Percentiles rank a stretch among this genome's conserved stretches.
phyloP scores from a whole-genome alignment of 2,329 filamentous ascomycete species.

The Intubia oerlemansii region DNA sequence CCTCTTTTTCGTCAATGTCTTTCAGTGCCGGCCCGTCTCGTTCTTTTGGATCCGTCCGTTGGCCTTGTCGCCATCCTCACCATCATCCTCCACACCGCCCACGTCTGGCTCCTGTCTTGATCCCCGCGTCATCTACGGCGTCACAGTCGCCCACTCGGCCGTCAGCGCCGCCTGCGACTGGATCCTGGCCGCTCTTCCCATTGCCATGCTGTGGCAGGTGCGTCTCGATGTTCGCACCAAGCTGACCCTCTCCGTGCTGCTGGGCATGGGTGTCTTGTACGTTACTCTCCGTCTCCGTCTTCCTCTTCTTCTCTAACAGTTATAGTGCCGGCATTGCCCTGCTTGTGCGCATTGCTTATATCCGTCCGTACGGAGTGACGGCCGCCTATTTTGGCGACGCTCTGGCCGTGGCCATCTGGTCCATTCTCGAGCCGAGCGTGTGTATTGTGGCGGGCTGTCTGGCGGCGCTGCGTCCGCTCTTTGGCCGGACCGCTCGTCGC shows the following conservation, averaged over 20 bases:
- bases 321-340: conserved; percentile 17
- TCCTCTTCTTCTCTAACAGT: background rate
- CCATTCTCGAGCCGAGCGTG: conserved; percentile 16
- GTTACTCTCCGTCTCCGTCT: conserved; percentile 7
- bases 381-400: conserved; percentile 13
- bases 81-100: no score
- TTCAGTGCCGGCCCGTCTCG: conserved; percentile 26
- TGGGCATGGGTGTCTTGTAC: conserved; percentile 28
- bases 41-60: conserved; percentile 24
- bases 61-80: no score
- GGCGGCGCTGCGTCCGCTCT: conserved; percentile 11
- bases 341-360: conserved; percentile 16
- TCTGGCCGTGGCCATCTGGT: conserved; percentile 16
- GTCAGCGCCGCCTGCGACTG: conserved; percentile 28
- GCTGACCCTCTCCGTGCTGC: conserved; percentile 20
- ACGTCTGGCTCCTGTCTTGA: conserved; percentile 19
- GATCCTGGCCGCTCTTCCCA: conserved; percentile 25
- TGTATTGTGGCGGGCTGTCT: conserved; percentile 16
- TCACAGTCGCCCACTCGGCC: conserved; percentile 24
- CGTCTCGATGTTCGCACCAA: conserved; percentile 26
- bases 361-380: conserved; percentile 11
- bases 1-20: conserved; percentile 10
- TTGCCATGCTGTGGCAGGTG: conserved; percentile 27
- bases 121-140: conserved; percentile 16
- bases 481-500: no score